Conservation (phyloP, 345 rosid species). For the Lepidium africanum region DNA sequence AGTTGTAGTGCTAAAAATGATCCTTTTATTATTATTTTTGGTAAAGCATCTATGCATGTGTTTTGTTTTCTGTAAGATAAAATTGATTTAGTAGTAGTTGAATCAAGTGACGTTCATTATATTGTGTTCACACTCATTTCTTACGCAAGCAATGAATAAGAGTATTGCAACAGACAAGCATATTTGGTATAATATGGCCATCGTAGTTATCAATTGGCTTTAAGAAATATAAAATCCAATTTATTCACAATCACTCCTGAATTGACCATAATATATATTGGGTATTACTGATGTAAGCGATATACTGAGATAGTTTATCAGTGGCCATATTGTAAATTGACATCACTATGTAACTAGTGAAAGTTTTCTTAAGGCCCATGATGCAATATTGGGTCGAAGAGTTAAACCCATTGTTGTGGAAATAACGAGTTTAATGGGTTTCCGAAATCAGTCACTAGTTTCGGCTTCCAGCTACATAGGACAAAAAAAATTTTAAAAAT, state of each 20-base stretch:
- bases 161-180: constrained; percentile 22
- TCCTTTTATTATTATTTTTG: too few species aligned
- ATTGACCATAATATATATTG: not conserved
- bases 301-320: not conserved
- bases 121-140: not conserved
- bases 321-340: not conserved
- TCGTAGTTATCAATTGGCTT: not conserved
- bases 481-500: too few species aligned
- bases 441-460: not conserved
- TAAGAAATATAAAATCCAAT: not conserved
- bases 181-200: constrained; percentile 16
- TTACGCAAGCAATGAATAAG: constrained; percentile 21
- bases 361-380: not conserved
- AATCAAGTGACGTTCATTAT: not conserved
- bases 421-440: not conserved
- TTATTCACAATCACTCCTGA: not conserved
- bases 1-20: too few species aligned
- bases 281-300: not conserved
- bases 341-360: not conserved
- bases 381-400: not conserved
- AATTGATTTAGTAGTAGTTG: constrained; percentile 19
- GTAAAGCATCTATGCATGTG: too few species aligned
- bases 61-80: not conserved
- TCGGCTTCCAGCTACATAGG: not conserved
- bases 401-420: not conserved